A percentile compares a stretch with the other conserved stretches of the same genome.
Evolutionary conservation across 2,329 filamentous ascomycete genomes (phyloP).

Genomic region (Tolypocladium album): DNA sequence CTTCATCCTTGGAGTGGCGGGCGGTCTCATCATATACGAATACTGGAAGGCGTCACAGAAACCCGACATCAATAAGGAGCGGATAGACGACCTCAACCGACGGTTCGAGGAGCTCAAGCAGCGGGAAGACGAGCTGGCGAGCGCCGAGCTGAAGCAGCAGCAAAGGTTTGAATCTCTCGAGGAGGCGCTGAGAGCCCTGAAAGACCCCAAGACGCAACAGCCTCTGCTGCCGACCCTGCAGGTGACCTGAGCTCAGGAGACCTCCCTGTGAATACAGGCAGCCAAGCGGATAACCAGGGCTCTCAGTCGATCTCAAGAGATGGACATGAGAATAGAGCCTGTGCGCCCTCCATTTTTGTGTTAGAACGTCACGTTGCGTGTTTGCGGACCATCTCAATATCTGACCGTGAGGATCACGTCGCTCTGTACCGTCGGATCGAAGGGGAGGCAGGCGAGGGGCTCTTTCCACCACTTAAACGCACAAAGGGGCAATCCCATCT

Average conservation of each 20-base stretch:
- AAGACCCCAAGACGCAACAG: conserved; percentile 46
- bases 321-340: neutral
- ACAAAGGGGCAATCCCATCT: neutral
- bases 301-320: neutral
- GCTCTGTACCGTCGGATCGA: neutral
- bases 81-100: conserved; percentile 36
- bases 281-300: neutral
- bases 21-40: conserved; percentile 48
- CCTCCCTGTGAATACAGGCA: neutral
- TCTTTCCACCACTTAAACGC: neutral
- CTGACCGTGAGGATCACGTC: neutral
- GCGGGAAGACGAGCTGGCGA: conserved; percentile 38
- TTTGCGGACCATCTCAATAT: neutral
- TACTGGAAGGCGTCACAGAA: conserved; percentile 49
- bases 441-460: neutral
- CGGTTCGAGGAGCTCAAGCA: conserved; percentile 38
- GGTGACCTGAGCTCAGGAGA: neutral
- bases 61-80: conserved; percentile 45
- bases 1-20: conserved; percentile 51
- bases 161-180: conserved; percentile 43
- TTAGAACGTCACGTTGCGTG: neutral
- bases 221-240: conserved; percentile 34
- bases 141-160: conserved; percentile 30
- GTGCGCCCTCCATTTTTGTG: neutral
- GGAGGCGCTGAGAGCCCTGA: conserved; percentile 37